Base-by-base conservation (phyloP, 2,329 filamentous ascomycete genomes). In the Nemania bipapillata region DNA sequence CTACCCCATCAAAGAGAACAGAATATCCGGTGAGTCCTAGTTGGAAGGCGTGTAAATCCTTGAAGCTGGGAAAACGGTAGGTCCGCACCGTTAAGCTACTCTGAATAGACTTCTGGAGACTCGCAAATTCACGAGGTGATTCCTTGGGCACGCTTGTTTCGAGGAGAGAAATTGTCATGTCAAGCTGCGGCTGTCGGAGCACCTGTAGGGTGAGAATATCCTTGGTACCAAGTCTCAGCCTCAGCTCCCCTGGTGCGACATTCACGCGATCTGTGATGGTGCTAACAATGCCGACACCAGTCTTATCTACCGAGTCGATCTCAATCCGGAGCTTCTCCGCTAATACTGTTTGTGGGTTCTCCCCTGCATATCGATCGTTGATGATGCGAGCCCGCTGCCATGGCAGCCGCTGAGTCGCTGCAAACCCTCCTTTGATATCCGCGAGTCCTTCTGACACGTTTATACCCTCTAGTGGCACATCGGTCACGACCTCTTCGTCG, bases 241-340 rank as follows among this genome's bases (percentile, higher is more conserved):
- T 88, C 73, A 93, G 78, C 79, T 93, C 91, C n/a, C 91, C 91
- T 11, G 90, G 90, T 1, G 86, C 90, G 74, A 96, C 85, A 73
- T 97, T 97, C 76, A 97, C 85, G 42, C 94, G 88, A 80, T 97
- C 94, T 1, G 92, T 93, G 17, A 96, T 83, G 49, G 90, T 92
- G 56, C 93, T 92, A 72, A 78, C 72, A 22, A 79, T 75, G 5
- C 77, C 76, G 42, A 74, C 72, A 26, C 77, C 77, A 20, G 72
- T 72, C 65, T 75, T 77, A 61, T 90, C 89, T 69, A 91, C 88
- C 72, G 91, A 92, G 65, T 93, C 90, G 35, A 92, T 85, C 61
- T 96, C 86, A 20, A 96, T 85, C 30, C 93, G 88, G 69, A 97
- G 82, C 73, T 87, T 87, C 75, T 96, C 91, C 0, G 93, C 92